phyloP scores from a whole-genome alignment of 2,329 filamentous ascomycete species.

The Neonectria ditissima region DNA sequence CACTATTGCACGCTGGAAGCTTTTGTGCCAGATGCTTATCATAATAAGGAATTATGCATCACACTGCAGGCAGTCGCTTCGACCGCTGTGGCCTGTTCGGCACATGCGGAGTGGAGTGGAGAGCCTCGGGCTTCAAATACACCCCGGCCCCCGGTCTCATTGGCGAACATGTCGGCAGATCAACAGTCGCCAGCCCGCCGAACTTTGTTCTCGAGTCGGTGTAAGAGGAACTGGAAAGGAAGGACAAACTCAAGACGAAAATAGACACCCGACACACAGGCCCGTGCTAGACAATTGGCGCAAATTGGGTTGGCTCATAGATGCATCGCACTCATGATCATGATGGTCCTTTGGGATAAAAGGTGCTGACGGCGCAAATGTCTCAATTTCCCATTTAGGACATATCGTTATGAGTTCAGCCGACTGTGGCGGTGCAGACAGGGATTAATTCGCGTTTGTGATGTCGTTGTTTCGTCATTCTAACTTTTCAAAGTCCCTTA shows the following conservation, averaged over 20 bases:
- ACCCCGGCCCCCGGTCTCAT: constrained; percentile 16
- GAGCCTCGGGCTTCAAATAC: not conserved
- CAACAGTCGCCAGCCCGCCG: not conserved
- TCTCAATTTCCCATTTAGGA: constrained; percentile 5
- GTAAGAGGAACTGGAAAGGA: not conserved
- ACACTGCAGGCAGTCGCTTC: not conserved
- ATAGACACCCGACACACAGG: not conserved
- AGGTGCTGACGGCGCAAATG: not conserved
- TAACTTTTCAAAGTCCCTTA: not conserved
- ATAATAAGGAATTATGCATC: not conserved
- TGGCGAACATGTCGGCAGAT: constrained; percentile 11
- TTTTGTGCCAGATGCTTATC: not conserved
- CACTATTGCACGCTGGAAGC: too few relatives aligned
- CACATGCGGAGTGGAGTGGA: constrained; percentile 10
- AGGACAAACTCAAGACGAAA: not conserved
- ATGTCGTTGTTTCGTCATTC: not conserved
- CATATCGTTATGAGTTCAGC: not conserved
- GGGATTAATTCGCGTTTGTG: not conserved
- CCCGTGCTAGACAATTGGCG: not conserved
- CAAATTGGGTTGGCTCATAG: not conserved
- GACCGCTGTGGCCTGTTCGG: constrained; percentile 1
- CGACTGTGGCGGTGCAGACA: constrained; percentile 16
- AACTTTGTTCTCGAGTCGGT: not conserved
- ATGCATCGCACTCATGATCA: not conserved
- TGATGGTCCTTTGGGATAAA: not conserved